Conservation (phyloP, 2,329 filamentous ascomycete species). For the Penicillium corylophilum region DNA sequence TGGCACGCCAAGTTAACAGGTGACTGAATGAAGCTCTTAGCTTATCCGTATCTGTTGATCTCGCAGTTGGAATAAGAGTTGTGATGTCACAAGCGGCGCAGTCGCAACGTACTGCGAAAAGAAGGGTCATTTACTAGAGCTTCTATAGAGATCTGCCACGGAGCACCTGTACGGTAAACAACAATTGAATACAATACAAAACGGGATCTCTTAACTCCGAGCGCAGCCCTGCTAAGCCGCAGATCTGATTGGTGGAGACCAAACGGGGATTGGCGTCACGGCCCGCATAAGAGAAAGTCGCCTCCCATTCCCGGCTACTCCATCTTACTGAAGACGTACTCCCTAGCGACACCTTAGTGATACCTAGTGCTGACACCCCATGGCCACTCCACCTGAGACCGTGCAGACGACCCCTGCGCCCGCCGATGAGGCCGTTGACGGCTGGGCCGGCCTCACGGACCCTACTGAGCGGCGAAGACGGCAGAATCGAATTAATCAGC, state of each 20-base stretch:
- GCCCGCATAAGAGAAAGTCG: conserved; percentile 10
- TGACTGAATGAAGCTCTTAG: too few relatives aligned
- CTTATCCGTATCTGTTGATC: too few relatives aligned
- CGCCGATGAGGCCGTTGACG: conserved; percentile 13
- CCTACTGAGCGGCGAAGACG: conserved; percentile 27
- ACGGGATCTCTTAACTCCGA: conserved; percentile 4
- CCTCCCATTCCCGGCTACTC: background rate
- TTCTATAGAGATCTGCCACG: background rate
- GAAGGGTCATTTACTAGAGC: background rate
- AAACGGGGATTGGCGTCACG: background rate
- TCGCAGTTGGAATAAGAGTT: too few relatives aligned
- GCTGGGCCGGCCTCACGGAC: conserved; percentile 29
- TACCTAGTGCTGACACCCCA: conserved; percentile 3
- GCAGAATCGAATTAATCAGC: conserved; percentile 34
- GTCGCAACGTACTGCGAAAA: too few relatives aligned
- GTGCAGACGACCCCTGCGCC: background rate
- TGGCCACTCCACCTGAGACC: conserved; percentile 4
- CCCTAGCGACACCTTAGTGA: conserved; percentile 1
- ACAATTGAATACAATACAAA: background rate
- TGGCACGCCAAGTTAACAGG: too few relatives aligned
- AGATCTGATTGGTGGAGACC: conserved; percentile 4
- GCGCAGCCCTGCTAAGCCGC: background rate
- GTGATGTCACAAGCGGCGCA: too few relatives aligned
- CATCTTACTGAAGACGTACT: background rate
- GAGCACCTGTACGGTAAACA: background rate